These are phyloP conservation scores for Coffea humblotiana DNA, from an alignment of 305 asterid genomes.

Conservation along the genomic window DNA sequence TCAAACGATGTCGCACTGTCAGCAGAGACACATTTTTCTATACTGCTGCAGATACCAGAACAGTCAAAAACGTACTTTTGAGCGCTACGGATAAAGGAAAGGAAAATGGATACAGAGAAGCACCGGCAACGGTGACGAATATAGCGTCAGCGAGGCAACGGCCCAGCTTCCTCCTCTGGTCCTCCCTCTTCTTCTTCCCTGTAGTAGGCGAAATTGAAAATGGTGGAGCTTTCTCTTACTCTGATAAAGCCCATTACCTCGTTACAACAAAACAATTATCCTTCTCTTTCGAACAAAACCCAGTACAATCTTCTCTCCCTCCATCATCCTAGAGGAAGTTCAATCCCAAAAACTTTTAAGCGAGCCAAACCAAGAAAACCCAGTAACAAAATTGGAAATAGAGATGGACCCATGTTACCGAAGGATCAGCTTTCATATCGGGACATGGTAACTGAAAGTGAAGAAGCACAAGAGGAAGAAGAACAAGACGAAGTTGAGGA, in stretches of 20 bases:
- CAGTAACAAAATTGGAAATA: no score
- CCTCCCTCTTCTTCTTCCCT: background rate
- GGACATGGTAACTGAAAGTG: background rate
- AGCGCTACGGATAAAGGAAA: background rate
- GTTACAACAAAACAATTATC: background rate
- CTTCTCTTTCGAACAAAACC: background rate
- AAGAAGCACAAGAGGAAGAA: background rate
- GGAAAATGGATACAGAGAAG: conserved; percentile 5
- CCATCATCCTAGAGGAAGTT: conserved; percentile 10
- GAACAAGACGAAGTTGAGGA: background rate
- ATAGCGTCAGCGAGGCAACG: background rate
- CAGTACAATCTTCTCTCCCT: background rate
- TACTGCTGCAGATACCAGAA: no score
- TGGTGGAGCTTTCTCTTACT: conserved; percentile 15
- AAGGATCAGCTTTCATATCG: background rate
- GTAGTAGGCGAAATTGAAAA: background rate
- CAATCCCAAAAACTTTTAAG: background rate
- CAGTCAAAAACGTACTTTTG: no score
- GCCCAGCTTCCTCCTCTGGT: background rate
- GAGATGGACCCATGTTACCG: background rate
- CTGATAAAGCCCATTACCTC: conserved; percentile 1
- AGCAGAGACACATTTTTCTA: no score
- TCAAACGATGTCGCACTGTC: no score
- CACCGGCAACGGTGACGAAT: background rate
- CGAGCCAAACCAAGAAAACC: background rate